Evolutionary conservation across 257 asterid genomes (phyloP).

Genomic region (Linaria vulgaris): DNA sequence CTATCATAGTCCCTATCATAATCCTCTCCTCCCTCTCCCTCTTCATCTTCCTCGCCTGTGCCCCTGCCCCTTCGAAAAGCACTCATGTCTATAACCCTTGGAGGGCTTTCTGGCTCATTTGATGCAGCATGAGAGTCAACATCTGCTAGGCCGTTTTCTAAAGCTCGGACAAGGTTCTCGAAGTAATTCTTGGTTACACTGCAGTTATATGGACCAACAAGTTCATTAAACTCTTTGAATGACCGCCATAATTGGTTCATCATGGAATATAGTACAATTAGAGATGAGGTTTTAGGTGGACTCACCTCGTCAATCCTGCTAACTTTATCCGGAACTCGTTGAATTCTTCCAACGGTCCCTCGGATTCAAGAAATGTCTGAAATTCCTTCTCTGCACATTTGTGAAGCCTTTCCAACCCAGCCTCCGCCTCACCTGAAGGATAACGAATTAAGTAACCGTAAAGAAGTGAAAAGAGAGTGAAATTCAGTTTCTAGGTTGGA

Average conservation of each 20-base stretch:
- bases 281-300: slow-evolving; percentile 9
- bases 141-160: slow-evolving; percentile 88
- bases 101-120: no score
- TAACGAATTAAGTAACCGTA: slow-evolving; percentile 19
- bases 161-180: slow-evolving; percentile 83
- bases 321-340: slow-evolving; percentile 81
- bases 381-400: slow-evolving; percentile 93
- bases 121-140: slow-evolving; percentile 28
- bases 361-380: slow-evolving; percentile 61
- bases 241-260: background rate
- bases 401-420: slow-evolving; percentile 91
- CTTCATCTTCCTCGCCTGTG: no score
- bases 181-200: slow-evolving; percentile 87
- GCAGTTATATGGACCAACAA: slow-evolving; percentile 32
- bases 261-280: slow-evolving; percentile 15
- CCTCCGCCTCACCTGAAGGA: slow-evolving; percentile 82
- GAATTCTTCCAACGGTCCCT: slow-evolving; percentile 67
- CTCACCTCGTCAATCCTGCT: slow-evolving; percentile 86
- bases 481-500: slow-evolving; percentile 13
- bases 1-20: no score
- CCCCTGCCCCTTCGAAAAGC: no score
- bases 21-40: no score
- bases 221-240: no score
- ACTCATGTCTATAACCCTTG: no score
- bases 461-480: background rate